Percentiles rank a stretch among this genome's conserved stretches.
Conservation (phyloP, 2,329 filamentous ascomycete genomes). For the Alternaria arbusti region DNA sequence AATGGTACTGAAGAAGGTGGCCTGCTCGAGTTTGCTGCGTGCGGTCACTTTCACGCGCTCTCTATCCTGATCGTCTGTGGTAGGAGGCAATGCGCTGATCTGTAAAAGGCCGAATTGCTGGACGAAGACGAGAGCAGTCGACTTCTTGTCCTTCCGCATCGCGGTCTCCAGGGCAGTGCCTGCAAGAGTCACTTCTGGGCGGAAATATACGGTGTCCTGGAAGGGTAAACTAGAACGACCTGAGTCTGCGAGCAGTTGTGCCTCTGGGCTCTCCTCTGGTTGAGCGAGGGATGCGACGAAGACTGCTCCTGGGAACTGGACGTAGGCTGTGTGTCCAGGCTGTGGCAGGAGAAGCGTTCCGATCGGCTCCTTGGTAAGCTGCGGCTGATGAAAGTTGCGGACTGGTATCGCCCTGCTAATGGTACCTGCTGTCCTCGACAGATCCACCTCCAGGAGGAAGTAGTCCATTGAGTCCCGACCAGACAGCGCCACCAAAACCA, state of each 20-base stretch:
- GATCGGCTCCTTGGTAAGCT: conserved; percentile 38
- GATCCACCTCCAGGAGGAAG: conserved; percentile 72
- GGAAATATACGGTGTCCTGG: conserved; percentile 86
- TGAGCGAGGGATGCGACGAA: conserved; percentile 76
- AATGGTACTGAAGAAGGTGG: conserved; percentile 87
- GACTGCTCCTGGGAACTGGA: conserved; percentile 79
- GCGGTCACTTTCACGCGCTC: conserved; percentile 68
- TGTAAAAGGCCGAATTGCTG: conserved; percentile 65
- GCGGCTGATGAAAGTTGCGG: conserved; percentile 58
- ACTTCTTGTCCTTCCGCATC: conserved; percentile 44
- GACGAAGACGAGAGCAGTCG: conserved; percentile 61
- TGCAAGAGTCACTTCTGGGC: conserved; percentile 58
- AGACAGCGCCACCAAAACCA: conserved; percentile 43
- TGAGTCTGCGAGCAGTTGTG: conserved; percentile 67
- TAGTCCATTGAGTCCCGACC: conserved; percentile 61
- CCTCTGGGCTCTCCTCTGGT: conserved; percentile 73
- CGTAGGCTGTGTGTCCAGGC: conserved; percentile 79
- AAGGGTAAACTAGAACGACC: conserved; percentile 61
- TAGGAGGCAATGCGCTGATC: conserved; percentile 61
- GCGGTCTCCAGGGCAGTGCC: conserved; percentile 57
- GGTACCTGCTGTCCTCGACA: conserved; percentile 61
- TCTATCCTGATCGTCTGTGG: conserved; percentile 58
- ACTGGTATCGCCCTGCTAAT: conserved; percentile 72
- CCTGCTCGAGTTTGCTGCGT: conserved; percentile 90
- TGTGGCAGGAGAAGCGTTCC: conserved; percentile 74